These are phyloP conservation scores for Aureococcus anophagefferens DNA, from an alignment of 108 stramenopile species.

Conservation along the genomic window DNA sequence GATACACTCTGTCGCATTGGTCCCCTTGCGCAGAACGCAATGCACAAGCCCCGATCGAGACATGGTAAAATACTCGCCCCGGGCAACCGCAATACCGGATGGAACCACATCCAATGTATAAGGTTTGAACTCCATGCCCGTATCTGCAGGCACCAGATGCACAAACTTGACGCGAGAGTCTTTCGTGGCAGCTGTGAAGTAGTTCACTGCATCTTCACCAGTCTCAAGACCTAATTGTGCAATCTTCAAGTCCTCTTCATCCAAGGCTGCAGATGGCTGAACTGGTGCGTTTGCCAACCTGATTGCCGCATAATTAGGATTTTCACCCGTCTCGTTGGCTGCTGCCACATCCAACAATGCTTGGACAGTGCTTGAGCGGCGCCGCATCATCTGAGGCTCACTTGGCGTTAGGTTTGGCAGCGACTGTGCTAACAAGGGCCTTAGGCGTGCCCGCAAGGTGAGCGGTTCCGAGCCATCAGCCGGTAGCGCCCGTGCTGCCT, in stretches of 20 bases:
- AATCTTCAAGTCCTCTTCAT: background rate
- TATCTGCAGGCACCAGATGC: constrained; percentile 23
- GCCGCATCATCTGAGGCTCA: background rate
- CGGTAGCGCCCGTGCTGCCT: too few relatives aligned
- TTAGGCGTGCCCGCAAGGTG: too few relatives aligned
- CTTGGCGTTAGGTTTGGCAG: background rate
- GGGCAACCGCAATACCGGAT: constrained; percentile 7
- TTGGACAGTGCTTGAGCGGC: too few relatives aligned
- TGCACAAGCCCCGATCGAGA: constrained; percentile 44
- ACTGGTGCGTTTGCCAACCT: background rate
- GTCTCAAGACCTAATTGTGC: constrained; percentile 7
- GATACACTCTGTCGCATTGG: constrained; percentile 44
- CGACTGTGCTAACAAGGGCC: background rate
- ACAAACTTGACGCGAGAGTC: constrained; percentile 50
- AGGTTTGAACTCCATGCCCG: constrained; percentile 27
- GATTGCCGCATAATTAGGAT: too few relatives aligned
- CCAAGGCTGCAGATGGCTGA: background rate
- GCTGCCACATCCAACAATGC: too few relatives aligned
- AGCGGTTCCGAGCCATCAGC: too few relatives aligned
- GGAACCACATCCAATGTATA: constrained; percentile 39
- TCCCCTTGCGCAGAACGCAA: constrained; percentile 16
- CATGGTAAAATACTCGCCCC: constrained; percentile 46
- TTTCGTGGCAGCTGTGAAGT: constrained; percentile 41
- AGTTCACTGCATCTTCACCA: constrained; percentile 49
- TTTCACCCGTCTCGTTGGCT: too few relatives aligned